Conservation (phyloP, 768 basidiomycete genomes). For the Lactarius hengduanensis region DNA sequence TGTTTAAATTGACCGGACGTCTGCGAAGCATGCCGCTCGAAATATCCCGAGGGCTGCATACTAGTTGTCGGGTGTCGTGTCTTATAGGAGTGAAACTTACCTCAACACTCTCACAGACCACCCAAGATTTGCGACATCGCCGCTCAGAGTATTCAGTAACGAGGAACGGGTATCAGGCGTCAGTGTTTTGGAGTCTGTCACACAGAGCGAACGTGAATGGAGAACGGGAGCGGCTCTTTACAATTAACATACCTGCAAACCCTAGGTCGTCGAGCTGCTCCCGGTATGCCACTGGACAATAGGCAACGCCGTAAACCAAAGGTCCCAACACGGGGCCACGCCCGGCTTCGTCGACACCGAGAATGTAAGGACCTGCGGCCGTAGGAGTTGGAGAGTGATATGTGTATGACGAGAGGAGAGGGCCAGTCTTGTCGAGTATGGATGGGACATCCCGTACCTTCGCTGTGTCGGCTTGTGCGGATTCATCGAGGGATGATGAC, state of each 20-base stretch:
- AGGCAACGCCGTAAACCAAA: slow-evolving; percentile 93
- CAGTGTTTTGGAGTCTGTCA: slow-evolving; percentile 87
- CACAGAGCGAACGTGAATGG: not conserved
- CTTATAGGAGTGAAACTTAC: slow-evolving; percentile 6
- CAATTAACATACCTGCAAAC: slow-evolving; percentile 69
- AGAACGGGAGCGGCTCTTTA: not conserved
- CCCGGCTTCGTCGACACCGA: slow-evolving; percentile 99
- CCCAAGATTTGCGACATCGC: slow-evolving; percentile 67
- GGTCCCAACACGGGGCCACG: slow-evolving; percentile 95
- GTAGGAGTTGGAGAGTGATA: slow-evolving; percentile 74
- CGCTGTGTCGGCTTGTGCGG: not conserved
- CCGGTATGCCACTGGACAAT: slow-evolving; percentile 79
- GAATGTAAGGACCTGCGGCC: slow-evolving; percentile 76
- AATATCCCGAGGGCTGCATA: slow-evolving; percentile 79
- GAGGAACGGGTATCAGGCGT: slow-evolving; percentile 65
- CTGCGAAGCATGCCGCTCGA: slow-evolving; percentile 86
- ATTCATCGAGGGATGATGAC: slow-evolving; percentile 13
- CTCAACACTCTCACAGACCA: slow-evolving; percentile 73
- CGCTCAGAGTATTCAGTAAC: slow-evolving; percentile 64
- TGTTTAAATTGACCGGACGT: slow-evolving; percentile 83
- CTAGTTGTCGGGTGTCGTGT: slow-evolving; percentile 24
- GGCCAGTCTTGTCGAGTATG: slow-evolving; percentile 52
- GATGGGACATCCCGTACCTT: slow-evolving; percentile 47
- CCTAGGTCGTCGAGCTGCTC: slow-evolving; percentile 75
- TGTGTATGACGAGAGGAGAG: slow-evolving; percentile 69